Evolutionary conservation across 257 asterid species (phyloP).

Genomic region (Linaria vulgaris): DNA sequence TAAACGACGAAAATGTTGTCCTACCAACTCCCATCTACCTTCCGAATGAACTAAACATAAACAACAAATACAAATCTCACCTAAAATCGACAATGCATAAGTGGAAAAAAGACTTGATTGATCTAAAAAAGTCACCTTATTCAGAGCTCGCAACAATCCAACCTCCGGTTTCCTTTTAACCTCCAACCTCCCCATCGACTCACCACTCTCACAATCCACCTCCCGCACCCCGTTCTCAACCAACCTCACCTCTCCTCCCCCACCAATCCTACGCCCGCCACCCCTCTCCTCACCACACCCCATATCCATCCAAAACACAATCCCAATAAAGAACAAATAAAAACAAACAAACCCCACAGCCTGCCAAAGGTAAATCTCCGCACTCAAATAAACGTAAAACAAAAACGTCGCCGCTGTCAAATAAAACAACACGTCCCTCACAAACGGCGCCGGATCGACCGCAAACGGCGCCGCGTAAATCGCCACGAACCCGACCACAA

Average conservation of each 20-base stretch:
- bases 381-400: conserved; percentile 93
- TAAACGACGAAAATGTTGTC: too few relatives aligned
- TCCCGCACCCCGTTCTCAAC: conserved; percentile 36
- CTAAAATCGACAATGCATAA: conserved; percentile 10
- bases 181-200: conserved; percentile 29
- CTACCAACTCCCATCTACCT: too few relatives aligned
- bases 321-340: conserved; percentile 82
- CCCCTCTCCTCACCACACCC: conserved; percentile 46
- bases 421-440: conserved; percentile 90
- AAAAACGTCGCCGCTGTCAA: conserved; percentile 70
- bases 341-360: conserved; percentile 92
- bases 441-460: conserved; percentile 80
- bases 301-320: conserved; percentile 92
- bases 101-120: conserved; percentile 15
- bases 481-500: conserved; percentile 91
- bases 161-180: conserved; percentile 27
- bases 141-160: conserved; percentile 39
- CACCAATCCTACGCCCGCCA: conserved; percentile 29
- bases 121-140: conserved; percentile 45
- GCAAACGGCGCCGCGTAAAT: conserved; percentile 82
- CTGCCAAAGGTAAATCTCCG: conserved; percentile 96
- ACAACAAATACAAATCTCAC: conserved; percentile 18
- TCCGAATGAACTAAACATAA: too few relatives aligned
- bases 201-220: conserved; percentile 60
- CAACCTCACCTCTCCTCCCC: conserved; percentile 23